Conservation (phyloP, 495 filamentous ascomycete genomes). For the Patellaria atrata region DNA sequence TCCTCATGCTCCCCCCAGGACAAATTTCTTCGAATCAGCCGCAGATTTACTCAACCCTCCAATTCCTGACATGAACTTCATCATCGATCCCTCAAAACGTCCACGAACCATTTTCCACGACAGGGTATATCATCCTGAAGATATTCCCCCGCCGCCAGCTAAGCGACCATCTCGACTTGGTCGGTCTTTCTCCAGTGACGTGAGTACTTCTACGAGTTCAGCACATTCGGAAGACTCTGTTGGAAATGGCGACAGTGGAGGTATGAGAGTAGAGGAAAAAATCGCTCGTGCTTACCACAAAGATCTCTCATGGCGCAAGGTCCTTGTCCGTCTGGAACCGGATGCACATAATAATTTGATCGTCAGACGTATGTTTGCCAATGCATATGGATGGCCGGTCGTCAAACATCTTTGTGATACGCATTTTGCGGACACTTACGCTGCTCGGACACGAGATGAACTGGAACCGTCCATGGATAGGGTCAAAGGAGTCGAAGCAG, state of each 20-base stretch:
- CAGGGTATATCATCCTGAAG: conserved; percentile 80
- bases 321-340: conserved; percentile 84
- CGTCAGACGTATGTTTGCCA: conserved; percentile 87
- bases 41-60: conserved; percentile 85
- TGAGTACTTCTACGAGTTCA: conserved; percentile 11
- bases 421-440: conserved; percentile 63
- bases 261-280: conserved; percentile 89
- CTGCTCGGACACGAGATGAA: conserved; percentile 45
- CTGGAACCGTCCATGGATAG: conserved; percentile 35
- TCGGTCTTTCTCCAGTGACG: conserved; percentile 31
- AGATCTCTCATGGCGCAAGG: conserved; percentile 86
- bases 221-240: conserved; percentile 12
- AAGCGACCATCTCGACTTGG: conserved; percentile 36
- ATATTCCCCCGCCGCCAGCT: conserved; percentile 67
- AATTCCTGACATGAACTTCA: conserved; percentile 61
- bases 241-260: conserved; percentile 24
- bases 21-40: conserved; percentile 87
- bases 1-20: conserved; percentile 63
- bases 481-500: conserved; percentile 31
- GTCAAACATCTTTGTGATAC: conserved; percentile 86
- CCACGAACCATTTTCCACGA: conserved; percentile 93
- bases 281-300: conserved; percentile 91
- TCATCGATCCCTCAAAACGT: conserved; percentile 69
- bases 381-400: conserved; percentile 96
- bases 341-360: conserved; percentile 98